Percentiles rank a stretch among this genome's conserved stretches.
Conservation (phyloP, 345 rosid species). For the Hevea brasiliensis region DNA sequence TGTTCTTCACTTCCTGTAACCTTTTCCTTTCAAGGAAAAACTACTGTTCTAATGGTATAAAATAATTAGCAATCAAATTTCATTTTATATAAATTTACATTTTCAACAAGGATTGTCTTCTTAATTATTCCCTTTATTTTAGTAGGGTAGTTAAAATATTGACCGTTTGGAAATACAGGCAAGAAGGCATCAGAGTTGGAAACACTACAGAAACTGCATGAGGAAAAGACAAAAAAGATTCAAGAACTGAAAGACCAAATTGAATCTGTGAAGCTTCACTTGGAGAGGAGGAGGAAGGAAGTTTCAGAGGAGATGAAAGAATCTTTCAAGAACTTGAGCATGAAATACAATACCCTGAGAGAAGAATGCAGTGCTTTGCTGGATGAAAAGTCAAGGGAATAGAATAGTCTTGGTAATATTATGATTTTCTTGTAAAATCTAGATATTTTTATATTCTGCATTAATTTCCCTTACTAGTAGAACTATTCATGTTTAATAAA, state of each 20-base stretch:
- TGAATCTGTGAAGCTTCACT: constrained; percentile 30
- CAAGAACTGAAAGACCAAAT: constrained; percentile 45
- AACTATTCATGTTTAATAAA: no score
- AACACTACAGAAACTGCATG: constrained; percentile 37
- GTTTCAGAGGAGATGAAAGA: constrained; percentile 33
- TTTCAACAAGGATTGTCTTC: no score
- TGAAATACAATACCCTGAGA: constrained; percentile 35
- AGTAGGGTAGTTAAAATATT: background rate
- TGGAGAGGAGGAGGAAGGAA: constrained; percentile 38
- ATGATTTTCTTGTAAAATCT: no score
- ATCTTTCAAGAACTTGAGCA: constrained; percentile 30
- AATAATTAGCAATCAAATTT: no score
- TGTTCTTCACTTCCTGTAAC: no score
- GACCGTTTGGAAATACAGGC: background rate
- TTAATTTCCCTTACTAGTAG: no score
- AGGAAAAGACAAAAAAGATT: constrained; percentile 39
- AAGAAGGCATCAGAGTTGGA: constrained; percentile 29
- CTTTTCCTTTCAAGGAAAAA: background rate
- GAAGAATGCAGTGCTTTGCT: constrained; percentile 44
- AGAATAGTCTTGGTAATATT: background rate
- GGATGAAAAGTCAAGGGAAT: constrained; percentile 20
- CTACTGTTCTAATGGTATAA: no score
- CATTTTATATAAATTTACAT: no score
- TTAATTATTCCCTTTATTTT: no score
- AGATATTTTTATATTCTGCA: no score